Evolutionary conservation across 139 green algal genomes (phyloP).

Genomic region (Chlamydomonas schloesseri): DNA sequence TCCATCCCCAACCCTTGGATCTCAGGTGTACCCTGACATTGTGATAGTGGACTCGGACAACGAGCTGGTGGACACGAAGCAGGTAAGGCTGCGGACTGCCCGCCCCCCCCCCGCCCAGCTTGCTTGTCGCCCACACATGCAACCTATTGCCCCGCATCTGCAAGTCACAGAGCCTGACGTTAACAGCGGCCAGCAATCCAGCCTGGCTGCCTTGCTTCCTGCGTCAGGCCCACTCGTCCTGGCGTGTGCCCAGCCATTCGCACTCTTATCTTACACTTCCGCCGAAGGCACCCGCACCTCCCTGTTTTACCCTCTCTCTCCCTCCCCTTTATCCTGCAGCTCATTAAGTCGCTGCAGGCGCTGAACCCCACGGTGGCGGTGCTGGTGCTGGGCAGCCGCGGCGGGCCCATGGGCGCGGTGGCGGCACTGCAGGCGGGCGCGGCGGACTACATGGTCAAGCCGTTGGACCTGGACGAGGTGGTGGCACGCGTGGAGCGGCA

Average conservation of each 20-base stretch:
- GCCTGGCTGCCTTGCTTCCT: too few relatives aligned
- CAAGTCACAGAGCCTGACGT: too few relatives aligned
- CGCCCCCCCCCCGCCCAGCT: too few relatives aligned
- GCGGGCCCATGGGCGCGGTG: neutral
- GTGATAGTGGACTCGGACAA: slow-evolving; percentile 49
- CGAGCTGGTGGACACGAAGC: slow-evolving; percentile 18
- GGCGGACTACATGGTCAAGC: slow-evolving; percentile 40
- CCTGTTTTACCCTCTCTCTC: neutral
- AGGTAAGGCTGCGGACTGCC: too few relatives aligned
- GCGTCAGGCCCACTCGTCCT: too few relatives aligned
- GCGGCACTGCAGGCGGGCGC: slow-evolving; percentile 45
- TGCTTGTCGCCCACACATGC: too few relatives aligned
- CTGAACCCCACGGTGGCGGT: slow-evolving; percentile 53
- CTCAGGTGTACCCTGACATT: slow-evolving; percentile 49
- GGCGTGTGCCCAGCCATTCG: too few relatives aligned
- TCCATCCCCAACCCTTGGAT: too few relatives aligned
- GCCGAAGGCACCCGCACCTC: too few relatives aligned
- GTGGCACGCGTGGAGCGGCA: slow-evolving; percentile 57
- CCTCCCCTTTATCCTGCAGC: neutral
- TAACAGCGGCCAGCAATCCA: too few relatives aligned
- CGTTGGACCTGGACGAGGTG: slow-evolving; percentile 56
- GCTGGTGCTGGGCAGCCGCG: slow-evolving; percentile 29
- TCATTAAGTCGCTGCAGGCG: slow-evolving; percentile 42
- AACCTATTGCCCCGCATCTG: too few relatives aligned
- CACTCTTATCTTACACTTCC: too few relatives aligned